Evolutionary conservation across 2,329 filamentous ascomycete species (phyloP).

Genomic region (Aspergillus proliferans): DNA sequence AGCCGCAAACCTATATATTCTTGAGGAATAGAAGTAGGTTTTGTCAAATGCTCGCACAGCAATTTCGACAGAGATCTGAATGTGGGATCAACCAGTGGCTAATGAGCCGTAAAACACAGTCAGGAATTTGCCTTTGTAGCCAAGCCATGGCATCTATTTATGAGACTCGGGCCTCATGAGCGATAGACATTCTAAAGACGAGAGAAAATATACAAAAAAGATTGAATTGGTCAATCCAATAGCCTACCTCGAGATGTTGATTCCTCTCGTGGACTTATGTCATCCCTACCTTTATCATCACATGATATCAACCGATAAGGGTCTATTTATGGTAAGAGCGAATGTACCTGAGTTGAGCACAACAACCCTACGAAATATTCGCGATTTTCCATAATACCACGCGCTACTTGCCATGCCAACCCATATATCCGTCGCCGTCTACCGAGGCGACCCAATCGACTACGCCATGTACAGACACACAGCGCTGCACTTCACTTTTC

Average conservation of each 20-base stretch:
- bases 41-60: background rate
- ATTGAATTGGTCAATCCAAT: too few species aligned
- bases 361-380: too few species aligned
- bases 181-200: too few species aligned
- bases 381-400: too few species aligned
- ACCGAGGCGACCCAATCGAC: slow-evolving; percentile 1
- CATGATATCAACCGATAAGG: too few species aligned
- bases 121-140: background rate
- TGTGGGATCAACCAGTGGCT: slow-evolving; percentile 3
- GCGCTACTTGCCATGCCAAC: slow-evolving; percentile 1
- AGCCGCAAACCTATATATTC: background rate
- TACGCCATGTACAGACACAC: slow-evolving; percentile 3
- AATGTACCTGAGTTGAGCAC: too few species aligned
- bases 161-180: too few species aligned
- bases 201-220: too few species aligned
- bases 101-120: background rate
- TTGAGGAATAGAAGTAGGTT: background rate
- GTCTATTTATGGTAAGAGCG: too few species aligned
- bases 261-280: too few species aligned
- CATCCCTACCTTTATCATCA: too few species aligned
- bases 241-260: too few species aligned
- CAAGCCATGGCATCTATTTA: background rate
- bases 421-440: slow-evolving; percentile 1
- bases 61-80: slow-evolving; percentile 4
- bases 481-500: slow-evolving; percentile 1